These are phyloP conservation scores for Apiospora saccharicola DNA, from an alignment of 2,329 filamentous ascomycete species.

Conservation along the genomic window DNA sequence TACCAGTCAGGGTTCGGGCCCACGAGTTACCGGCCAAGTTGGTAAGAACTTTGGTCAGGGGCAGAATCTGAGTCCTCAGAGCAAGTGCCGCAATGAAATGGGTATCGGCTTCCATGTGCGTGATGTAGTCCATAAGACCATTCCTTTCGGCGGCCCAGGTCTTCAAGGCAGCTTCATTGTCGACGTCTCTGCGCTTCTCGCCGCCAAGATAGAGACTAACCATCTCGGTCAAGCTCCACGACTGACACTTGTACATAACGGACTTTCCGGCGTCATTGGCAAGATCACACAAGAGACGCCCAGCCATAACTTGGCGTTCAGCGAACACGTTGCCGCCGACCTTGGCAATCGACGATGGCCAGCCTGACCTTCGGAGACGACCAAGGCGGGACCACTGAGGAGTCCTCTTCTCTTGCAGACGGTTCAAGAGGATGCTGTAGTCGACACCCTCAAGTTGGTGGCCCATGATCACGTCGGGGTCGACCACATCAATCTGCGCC, in stretches of 20 bases:
- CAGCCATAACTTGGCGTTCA: conserved; percentile 88
- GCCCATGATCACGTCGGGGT: conserved; percentile 92
- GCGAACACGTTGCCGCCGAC: conserved; percentile 90
- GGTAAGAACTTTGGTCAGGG: conserved; percentile 92
- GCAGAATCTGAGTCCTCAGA: conserved; percentile 87
- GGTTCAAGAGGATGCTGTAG: conserved; percentile 87
- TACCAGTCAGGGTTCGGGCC: conserved; percentile 94
- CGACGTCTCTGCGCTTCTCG: conserved; percentile 78
- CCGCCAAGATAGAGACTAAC: conserved; percentile 85
- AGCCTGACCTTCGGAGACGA: conserved; percentile 80
- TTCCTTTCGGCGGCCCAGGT: conserved; percentile 85
- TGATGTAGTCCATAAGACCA: conserved; percentile 91
- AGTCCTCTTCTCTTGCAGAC: conserved; percentile 88
- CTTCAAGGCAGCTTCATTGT: conserved; percentile 86
- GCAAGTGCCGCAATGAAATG: conserved; percentile 94
- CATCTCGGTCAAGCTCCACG: conserved; percentile 98
- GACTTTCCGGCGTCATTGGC: conserved; percentile 98
- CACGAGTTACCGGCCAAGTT: conserved; percentile 98
- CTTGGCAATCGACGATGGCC: conserved; percentile 88
- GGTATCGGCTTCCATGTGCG: conserved; percentile 93
- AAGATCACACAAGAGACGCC: conserved; percentile 89
- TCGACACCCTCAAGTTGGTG: conserved; percentile 98
- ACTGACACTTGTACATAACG: conserved; percentile 95
- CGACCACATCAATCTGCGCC: conserved; percentile 84
- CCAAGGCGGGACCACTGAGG: conserved; percentile 95